Base-by-base conservation (phyloP, 2,329 filamentous ascomycete species). In the Rutstroemia sp. region DNA sequence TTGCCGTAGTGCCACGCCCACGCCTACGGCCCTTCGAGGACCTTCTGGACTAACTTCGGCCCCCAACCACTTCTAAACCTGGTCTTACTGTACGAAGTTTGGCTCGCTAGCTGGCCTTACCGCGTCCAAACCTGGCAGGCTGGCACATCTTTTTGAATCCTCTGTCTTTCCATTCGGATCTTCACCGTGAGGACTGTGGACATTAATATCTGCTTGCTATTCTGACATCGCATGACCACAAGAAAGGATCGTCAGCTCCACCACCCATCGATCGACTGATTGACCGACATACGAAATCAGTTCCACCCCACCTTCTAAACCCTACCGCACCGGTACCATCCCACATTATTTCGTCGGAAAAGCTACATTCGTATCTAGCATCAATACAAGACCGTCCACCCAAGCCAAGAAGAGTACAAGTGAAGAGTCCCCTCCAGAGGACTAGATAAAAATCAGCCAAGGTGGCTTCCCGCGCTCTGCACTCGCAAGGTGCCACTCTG, bases 401-500 rank as follows among this genome's bases (percentile, higher is more conserved):
- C n/a, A 7, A 40, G 17, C 17, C 38, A 40, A 40, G 38, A 40
- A 40, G 38, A 40, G 8, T 40, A 40, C 38, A 30, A 16, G 10
- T n/a, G 21, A 53, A 36, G 27, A 46, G 52, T 40, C 34, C 40
- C 51, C 17, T 50, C 47, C 50, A 25, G 19, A 54, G 52, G 30
- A 50, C 45, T 50, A 23, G 46, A 44, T 42, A 57, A 48, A 63
- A 57, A 59, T 63, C 63, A 65, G 61, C 48, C 65, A 70, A 69
- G 61, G 67, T 70, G 68, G 68, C 66, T 68, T 67, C 65, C 64
- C 62, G 56, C 59, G 58, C 62, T 68, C 75, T 77, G 79, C 81
- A 80, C 79, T 82, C 81, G 68, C 76, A 78, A 71, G 81, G 81
- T 82, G 82, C 79, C 73, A 68, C 71, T 58, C 67, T 74, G 69